A percentile compares a stretch with the other conserved stretches of the same genome.
phyloP scores from a whole-genome alignment of 1,139 yeast species.

The Taphrina communis region DNA sequence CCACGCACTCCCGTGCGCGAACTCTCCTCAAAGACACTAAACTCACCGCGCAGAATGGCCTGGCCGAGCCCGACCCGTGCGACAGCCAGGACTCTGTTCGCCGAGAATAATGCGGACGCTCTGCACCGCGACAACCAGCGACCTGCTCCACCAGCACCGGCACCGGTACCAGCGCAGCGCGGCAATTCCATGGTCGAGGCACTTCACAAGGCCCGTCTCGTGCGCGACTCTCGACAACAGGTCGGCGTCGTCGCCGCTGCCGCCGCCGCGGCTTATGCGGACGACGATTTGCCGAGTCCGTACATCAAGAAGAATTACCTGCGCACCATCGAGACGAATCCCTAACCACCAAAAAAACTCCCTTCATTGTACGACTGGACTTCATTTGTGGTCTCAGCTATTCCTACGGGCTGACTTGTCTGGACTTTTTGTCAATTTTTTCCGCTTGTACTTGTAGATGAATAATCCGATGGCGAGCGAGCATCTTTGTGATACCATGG shows the following conservation, averaged over 20 bases:
- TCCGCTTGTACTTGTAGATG: too few relatives aligned
- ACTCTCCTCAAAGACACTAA: not conserved
- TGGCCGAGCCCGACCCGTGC: slow-evolving; percentile 27
- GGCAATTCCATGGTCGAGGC: slow-evolving; percentile 15
- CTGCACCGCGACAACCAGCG: slow-evolving; percentile 33
- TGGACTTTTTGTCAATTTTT: too few relatives aligned
- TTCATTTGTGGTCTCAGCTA: too few relatives aligned
- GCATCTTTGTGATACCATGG: too few relatives aligned
- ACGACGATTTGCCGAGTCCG: slow-evolving; percentile 34
- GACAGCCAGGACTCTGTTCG: slow-evolving; percentile 13
- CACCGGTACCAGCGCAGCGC: not conserved
- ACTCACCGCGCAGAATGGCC: slow-evolving; percentile 11
- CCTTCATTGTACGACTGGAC: too few relatives aligned
- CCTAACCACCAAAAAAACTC: not conserved
- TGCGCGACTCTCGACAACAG: slow-evolving; percentile 4
- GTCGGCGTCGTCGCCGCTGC: not conserved
- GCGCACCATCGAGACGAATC: slow-evolving; percentile 18
- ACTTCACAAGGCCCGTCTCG: slow-evolving; percentile 15
- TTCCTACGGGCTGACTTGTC: too few relatives aligned
- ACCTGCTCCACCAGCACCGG: slow-evolving; percentile 31
- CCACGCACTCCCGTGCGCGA: slow-evolving; percentile 23
- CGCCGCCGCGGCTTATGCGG: not conserved
- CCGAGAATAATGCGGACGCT: slow-evolving; percentile 15
- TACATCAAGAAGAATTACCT: slow-evolving; percentile 33
- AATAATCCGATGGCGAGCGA: too few relatives aligned